Percentiles rank a stretch among this genome's conserved stretches.
These are phyloP conservation scores for Haplosporangium sp. DNA, from an alignment of 371 early-diverging fungal genomes.

Conservation along the genomic window DNA sequence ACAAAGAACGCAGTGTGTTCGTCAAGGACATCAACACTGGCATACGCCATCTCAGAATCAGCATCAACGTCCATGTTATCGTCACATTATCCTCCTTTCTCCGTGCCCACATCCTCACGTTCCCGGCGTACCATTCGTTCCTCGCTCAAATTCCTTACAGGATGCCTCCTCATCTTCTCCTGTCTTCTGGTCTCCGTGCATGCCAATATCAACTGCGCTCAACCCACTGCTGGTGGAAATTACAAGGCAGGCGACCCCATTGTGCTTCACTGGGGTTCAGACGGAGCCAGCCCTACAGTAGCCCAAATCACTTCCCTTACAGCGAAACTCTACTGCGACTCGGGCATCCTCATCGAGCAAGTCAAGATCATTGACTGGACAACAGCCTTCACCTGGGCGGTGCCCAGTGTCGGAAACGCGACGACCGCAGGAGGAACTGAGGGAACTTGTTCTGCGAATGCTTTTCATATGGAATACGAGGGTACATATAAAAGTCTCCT, in stretches of 20 bases:
- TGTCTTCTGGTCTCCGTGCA: neutral
- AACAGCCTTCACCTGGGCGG: slow-evolving; percentile 5
- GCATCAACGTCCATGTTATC: no score
- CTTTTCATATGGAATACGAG: slow-evolving; percentile 24
- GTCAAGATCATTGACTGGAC: slow-evolving; percentile 4
- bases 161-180: neutral
- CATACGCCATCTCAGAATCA: no score
- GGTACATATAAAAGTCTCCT: neutral
- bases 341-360: slow-evolving; percentile 3
- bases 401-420: slow-evolving; percentile 38
- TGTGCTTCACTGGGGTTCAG: slow-evolving; percentile 9
- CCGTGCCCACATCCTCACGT: neutral
- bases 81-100: neutral
- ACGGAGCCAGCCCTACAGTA: slow-evolving; percentile 1
- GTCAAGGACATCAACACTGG: no score
- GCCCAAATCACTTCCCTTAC: slow-evolving; percentile 6
- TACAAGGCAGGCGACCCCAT: slow-evolving; percentile 23
- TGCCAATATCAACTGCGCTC: slow-evolving; percentile 11
- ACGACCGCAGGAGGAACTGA: slow-evolving; percentile 26
- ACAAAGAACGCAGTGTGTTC: no score
- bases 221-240: slow-evolving; percentile 9
- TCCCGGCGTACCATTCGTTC: no score
- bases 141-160: neutral
- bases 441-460: slow-evolving; percentile 21
- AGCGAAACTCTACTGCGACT: slow-evolving; percentile 19